phyloP scores from a whole-genome alignment of 2,329 filamentous ascomycete species.

The Aureobasidium sp. region DNA sequence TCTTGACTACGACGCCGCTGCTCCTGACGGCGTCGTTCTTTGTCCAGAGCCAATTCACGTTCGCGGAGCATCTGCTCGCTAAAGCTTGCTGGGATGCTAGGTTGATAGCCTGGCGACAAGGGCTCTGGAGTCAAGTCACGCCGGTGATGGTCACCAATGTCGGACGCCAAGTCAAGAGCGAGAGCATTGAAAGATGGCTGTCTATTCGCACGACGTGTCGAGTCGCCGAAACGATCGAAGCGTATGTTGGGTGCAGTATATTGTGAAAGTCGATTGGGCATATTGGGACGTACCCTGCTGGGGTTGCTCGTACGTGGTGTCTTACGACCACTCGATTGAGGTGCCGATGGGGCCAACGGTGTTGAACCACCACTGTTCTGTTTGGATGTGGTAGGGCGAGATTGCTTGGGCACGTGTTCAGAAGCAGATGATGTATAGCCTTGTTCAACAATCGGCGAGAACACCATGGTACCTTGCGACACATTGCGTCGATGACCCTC shows the following conservation, averaged over 20 bases:
- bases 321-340: slow-evolving; percentile 4
- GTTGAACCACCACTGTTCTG: slow-evolving; percentile 29
- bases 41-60: slow-evolving; percentile 42
- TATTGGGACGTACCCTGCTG: slow-evolving; percentile 47
- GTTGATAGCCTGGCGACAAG: slow-evolving; percentile 24
- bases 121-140: slow-evolving; percentile 43
- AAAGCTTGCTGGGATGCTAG: slow-evolving; percentile 28
- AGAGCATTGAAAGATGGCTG: slow-evolving; percentile 56
- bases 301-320: slow-evolving; percentile 8
- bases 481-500: slow-evolving; percentile 58
- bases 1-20: slow-evolving; percentile 28
- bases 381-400: slow-evolving; percentile 19
- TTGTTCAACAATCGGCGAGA: slow-evolving; percentile 53
- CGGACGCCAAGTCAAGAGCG: slow-evolving; percentile 62
- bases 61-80: slow-evolving; percentile 42
- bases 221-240: slow-evolving; percentile 25
- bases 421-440: slow-evolving; percentile 18
- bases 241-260: slow-evolving; percentile 50
- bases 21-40: slow-evolving; percentile 27
- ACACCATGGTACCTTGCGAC: slow-evolving; percentile 78
- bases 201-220: slow-evolving; percentile 19
- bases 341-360: slow-evolving; percentile 22
- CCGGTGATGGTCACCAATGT: slow-evolving; percentile 50
- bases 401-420: not conserved
- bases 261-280: slow-evolving; percentile 43